Evolutionary conservation across 73 alveolate genomes (phyloP), one percentile per base, ranked within the genome.

Genomic region (Uronychia setigera): DNA sequence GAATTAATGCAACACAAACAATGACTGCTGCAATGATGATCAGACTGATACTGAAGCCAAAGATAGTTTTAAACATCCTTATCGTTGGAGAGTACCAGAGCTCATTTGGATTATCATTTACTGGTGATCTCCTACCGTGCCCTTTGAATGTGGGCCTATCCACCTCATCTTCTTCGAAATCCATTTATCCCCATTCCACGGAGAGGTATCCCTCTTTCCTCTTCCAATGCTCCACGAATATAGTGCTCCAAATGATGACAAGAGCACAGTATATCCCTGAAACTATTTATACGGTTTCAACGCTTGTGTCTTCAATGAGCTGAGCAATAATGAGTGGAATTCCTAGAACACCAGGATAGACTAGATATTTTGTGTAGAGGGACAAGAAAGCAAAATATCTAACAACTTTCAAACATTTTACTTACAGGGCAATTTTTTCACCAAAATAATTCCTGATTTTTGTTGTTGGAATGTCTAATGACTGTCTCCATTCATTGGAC

Each of bases 181-280:
- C 88, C 34, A 83, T 60, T 90, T 92, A 87, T n/a, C 97, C 97
- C 94, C 90, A 92, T 31, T 78, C 31, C 1, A 92, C 88, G 35
- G 95, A 67, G 58, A 88, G 86, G 27, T 31, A 19, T 0, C 74
- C 88, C 59, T 92, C 87, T 28, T 81, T 80, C 35, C 93, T 35
- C 59, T 92, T 92, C 97, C 97, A 92, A 57, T 59, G 46, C 75
- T 92, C 97, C 33, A 84, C 82, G 80, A 92, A 92, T 14, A 87
- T 58, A 25, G 92, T 76, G 34, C 85, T 57, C 97, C 97, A 92
- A 19, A 92, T 33, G 31, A 32, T 5, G 77, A 29, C 33, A 58
- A 85, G 76, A 33, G 59, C 46, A 82, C 35, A 11, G 77, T 33
- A 31, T 59, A 57, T 26, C 59, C 29, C 0, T 82, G 60, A 14